Conservation (phyloP, 306 rosid genomes). For the Sicyos baderoa region DNA sequence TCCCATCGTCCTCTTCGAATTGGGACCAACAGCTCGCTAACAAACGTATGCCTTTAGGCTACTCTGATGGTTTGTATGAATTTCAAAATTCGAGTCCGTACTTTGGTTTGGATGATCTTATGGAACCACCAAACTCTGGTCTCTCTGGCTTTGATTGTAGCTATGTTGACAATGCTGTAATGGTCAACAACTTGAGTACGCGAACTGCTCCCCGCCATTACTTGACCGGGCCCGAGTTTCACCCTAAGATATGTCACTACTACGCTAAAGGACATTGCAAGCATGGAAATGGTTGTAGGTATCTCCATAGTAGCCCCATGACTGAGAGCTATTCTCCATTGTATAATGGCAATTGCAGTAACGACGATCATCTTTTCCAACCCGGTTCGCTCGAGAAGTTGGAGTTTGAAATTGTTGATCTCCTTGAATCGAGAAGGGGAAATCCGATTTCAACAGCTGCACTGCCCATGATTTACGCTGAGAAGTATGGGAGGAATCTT, state of each 20-base stretch:
- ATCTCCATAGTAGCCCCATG: constrained; percentile 39
- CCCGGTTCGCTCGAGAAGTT: constrained; percentile 53
- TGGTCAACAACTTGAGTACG: constrained; percentile 17
- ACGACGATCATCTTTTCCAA: constrained; percentile 41
- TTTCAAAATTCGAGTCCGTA: constrained; percentile 32
- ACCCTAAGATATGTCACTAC: constrained; percentile 57
- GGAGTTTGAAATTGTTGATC: constrained; percentile 63
- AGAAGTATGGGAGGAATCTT: constrained; percentile 52
- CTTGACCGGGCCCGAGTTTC: constrained; percentile 34
- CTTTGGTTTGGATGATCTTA: constrained; percentile 36
- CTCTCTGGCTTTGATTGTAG: constrained; percentile 28
- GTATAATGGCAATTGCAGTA: constrained; percentile 27
- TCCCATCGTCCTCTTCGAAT: constrained; percentile 26
- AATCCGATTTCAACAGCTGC: constrained; percentile 76
- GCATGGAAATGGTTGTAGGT: constrained; percentile 68
- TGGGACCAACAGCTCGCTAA: constrained; percentile 34
- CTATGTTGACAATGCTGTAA: constrained; percentile 27
- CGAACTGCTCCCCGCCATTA: constrained; percentile 31
- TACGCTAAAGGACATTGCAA: constrained; percentile 70
- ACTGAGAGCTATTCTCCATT: constrained; percentile 37
- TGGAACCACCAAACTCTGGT: constrained; percentile 32
- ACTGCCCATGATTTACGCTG: constrained; percentile 67
- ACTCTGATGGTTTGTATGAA: constrained; percentile 36
- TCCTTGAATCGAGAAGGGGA: constrained; percentile 53
- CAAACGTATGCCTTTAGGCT: constrained; percentile 23